Evolutionary conservation across 305 asterid genomes (phyloP).

Genomic region (Plantago coronopus): DNA sequence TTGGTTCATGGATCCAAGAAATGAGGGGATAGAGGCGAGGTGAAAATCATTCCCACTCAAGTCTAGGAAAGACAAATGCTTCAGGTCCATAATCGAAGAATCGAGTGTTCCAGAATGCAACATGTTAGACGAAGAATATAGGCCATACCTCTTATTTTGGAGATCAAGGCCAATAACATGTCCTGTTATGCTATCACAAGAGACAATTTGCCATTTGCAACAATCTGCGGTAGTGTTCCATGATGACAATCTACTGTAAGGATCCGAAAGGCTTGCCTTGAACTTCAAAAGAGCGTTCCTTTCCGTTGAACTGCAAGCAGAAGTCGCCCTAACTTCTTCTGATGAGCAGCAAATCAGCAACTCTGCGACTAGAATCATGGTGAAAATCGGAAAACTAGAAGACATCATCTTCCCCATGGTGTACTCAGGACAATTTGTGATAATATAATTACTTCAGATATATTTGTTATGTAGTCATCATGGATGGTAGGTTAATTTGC

Average conservation of each 20-base stretch:
- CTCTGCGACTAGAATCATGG: background rate
- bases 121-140: background rate
- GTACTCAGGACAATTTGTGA: too few species aligned
- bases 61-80: background rate
- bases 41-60: too few species aligned
- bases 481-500: too few species aligned
- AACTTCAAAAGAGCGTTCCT: constrained; percentile 15
- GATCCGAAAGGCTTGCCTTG: constrained; percentile 5
- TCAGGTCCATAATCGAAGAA: constrained; percentile 12
- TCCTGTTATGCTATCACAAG: background rate
- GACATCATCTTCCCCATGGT: background rate
- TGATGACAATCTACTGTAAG: constrained; percentile 1
- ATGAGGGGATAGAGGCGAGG: too few species aligned
- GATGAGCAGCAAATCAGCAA: background rate
- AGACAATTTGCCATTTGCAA: constrained; percentile 14
- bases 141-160: background rate
- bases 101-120: constrained; percentile 3
- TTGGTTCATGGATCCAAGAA: background rate
- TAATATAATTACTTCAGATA: too few species aligned
- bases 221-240: constrained; percentile 3
- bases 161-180: constrained; percentile 8
- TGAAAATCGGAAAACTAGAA: background rate
- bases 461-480: too few species aligned
- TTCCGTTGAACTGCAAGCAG: background rate
- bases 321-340: background rate